phyloP scores from a whole-genome alignment of 164 flowering plant species.

The Nymphaea thermarum region DNA sequence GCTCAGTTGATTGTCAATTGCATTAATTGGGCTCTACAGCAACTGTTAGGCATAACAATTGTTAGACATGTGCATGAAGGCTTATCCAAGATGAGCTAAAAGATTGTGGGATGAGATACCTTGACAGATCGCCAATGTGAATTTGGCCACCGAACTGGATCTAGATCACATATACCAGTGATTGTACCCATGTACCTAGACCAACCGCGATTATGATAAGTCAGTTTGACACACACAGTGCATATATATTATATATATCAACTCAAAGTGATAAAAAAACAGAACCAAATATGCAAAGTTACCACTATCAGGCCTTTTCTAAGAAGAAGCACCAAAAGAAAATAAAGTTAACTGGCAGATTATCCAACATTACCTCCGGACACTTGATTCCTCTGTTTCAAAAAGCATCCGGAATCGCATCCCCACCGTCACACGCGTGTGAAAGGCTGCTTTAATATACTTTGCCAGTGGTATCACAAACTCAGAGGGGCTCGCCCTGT shows the following conservation, averaged over 20 bases:
- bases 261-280: too few relatives aligned
- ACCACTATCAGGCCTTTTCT: neutral
- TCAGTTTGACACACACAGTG: too few relatives aligned
- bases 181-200: slow-evolving; percentile 90
- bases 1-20: too few relatives aligned
- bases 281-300: neutral
- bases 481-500: slow-evolving; percentile 88
- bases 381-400: slow-evolving; percentile 88
- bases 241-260: too few relatives aligned
- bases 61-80: neutral
- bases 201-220: neutral
- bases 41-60: neutral
- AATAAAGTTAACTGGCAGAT: neutral
- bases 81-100: neutral
- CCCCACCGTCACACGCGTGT: slow-evolving; percentile 84
- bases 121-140: slow-evolving; percentile 92
- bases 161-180: slow-evolving; percentile 72
- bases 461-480: slow-evolving; percentile 79
- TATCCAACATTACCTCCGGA: slow-evolving; percentile 45
- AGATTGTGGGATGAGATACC: slow-evolving; percentile 21
- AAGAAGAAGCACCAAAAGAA: neutral
- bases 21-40: too few relatives aligned
- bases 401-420: slow-evolving; percentile 92
- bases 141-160: slow-evolving; percentile 79
- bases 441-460: slow-evolving; percentile 68